Base-by-base conservation (phyloP, 1,284 basidiomycete genomes). In the Coniferiporia weirii region DNA sequence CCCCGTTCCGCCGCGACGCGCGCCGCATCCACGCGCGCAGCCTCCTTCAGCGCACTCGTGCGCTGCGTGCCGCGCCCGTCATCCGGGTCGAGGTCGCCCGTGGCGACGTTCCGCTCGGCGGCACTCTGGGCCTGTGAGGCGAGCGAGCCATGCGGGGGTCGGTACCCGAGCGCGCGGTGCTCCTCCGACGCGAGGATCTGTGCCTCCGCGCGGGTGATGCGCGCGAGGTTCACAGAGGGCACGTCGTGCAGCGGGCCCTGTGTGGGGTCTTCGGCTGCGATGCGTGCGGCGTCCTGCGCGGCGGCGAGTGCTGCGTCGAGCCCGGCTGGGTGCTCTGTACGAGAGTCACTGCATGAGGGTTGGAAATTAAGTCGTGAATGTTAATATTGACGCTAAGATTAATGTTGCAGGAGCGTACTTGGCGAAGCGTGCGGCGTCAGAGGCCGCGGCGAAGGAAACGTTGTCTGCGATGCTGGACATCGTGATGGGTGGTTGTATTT, bases 111-210 rank as follows among this genome's bases (percentile, higher is more conserved):
- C 19, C 34, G 51, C 19, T 55, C 59, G 10, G 59, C 59, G 20
- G 56, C 62, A 8, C 45, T 17, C 52, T 63, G 59, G 1, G 59
- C 62, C 36, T 61, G 54, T 17, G 62, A 54, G 5, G 62, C 62
- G 35, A 63, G 62, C 1, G 55, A 57, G 47, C 55, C 59, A 20
- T 49, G 51, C 6, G 62, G 62, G 20, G 67, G 65, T n/a, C 60
- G 62, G 53, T 66, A 67, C 0, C 64, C 64, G 32, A 64, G 58
- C 4, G 60, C 60, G 54, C 66, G 64, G 48, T 66, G 67, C 52
- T 69, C 68, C 35, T 65, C 63, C 9, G 67, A 67, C 61, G 64
- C 63, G 54, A 66, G 54, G 43, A 51, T 53, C 6, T 56, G 54
- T 2, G 65, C 67, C 36, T 63, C 58, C 17, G n/a, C 32, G 34